Evolutionary conservation across 2,329 filamentous ascomycete genomes (phyloP).

Genomic region (Colletotrichum horii): DNA sequence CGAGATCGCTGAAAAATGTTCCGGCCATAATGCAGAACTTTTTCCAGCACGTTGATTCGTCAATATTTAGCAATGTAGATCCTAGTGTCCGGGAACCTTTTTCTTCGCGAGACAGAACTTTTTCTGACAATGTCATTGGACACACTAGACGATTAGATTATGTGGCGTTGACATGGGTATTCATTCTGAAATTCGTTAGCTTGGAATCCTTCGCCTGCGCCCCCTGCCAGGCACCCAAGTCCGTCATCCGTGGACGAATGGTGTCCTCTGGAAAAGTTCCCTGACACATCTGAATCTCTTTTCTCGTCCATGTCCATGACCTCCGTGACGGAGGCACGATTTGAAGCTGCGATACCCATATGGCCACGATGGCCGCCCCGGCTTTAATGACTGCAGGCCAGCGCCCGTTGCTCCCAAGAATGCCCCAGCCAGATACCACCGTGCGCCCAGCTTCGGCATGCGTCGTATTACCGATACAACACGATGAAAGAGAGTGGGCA

Average conservation of each 20-base stretch:
- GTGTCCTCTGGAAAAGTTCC: background rate
- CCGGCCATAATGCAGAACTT: background rate
- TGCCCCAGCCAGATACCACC: background rate
- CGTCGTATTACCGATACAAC: background rate
- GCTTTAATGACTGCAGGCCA: background rate
- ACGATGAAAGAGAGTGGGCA: conserved; percentile 25
- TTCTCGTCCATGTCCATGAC: background rate
- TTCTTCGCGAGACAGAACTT: background rate
- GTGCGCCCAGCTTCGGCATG: background rate
- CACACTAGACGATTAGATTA: background rate
- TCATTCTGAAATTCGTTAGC: background rate
- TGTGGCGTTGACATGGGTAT: background rate
- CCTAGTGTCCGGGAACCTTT: background rate
- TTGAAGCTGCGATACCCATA: background rate
- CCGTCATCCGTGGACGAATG: background rate
- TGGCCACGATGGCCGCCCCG: background rate
- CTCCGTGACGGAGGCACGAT: background rate
- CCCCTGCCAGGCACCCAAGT: background rate
- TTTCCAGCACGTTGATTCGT: background rate
- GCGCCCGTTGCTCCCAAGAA: background rate
- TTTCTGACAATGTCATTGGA: background rate
- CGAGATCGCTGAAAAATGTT: background rate
- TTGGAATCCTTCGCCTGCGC: background rate
- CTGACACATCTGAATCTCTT: background rate
- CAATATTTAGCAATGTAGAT: background rate